These are phyloP conservation scores for Boletellus sp. DNA, from an alignment of 768 basidiomycete species.

Conservation along the genomic window DNA sequence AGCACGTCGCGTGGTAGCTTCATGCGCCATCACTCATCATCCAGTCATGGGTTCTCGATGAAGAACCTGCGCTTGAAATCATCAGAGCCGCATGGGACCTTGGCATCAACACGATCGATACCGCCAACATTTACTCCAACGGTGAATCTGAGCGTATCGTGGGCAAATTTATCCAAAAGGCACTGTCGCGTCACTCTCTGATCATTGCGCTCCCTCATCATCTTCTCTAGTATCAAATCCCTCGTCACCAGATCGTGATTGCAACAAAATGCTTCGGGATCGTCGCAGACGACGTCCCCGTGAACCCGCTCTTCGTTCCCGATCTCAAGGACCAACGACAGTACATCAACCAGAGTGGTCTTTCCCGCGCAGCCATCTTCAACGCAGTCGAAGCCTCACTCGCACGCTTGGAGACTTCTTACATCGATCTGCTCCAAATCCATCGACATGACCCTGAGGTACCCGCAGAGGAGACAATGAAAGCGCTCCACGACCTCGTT, in stretches of 20 bases:
- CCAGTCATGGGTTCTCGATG: slow-evolving; percentile 27
- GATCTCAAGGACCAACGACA: not conserved
- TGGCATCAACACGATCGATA: slow-evolving; percentile 40
- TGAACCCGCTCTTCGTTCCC: not conserved
- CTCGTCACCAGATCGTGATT: slow-evolving; percentile 32
- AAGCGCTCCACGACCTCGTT: slow-evolving; percentile 48
- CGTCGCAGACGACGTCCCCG: slow-evolving; percentile 8
- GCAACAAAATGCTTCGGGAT: slow-evolving; percentile 26
- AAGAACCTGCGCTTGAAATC: slow-evolving; percentile 29
- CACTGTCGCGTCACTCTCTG: not conserved
- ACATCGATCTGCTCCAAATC: slow-evolving; percentile 43
- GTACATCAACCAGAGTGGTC: slow-evolving; percentile 33
- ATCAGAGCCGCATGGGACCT: slow-evolving; percentile 39
- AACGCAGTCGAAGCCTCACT: slow-evolving; percentile 38
- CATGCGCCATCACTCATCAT: not conserved
- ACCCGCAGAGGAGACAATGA: slow-evolving; percentile 46
- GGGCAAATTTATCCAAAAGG: slow-evolving; percentile 35
- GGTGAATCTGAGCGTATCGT: slow-evolving; percentile 38
- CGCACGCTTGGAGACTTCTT: slow-evolving; percentile 34
- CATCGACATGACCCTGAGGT: slow-evolving; percentile 39
- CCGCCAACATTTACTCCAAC: slow-evolving; percentile 37
- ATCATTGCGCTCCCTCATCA: not conserved
- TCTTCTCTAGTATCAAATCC: slow-evolving; percentile 26
- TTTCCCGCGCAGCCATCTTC: slow-evolving; percentile 37
- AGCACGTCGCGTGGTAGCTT: not conserved